Evolutionary conservation across 257 asterid species (phyloP).

Genomic region (Solanum chilense): DNA sequence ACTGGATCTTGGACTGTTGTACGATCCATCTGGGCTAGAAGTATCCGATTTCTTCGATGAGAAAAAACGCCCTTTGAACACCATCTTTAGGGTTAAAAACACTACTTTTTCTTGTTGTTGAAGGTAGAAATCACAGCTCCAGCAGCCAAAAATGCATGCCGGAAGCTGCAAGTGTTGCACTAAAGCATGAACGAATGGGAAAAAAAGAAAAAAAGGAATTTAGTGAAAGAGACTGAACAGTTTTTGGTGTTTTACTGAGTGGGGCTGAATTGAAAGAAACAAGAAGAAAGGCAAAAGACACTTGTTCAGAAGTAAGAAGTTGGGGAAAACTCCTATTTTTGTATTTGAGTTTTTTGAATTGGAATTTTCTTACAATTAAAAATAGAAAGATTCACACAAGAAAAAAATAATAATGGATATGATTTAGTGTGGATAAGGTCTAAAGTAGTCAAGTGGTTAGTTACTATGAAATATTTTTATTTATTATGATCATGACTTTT

Average conservation of each 20-base stretch:
- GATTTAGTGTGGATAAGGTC: not conserved
- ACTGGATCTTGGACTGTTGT: constrained; percentile 68
- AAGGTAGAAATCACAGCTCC: not conserved
- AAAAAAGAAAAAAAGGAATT: not conserved
- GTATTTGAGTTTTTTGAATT: not conserved
- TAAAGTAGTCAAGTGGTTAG: not conserved
- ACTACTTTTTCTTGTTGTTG: not conserved
- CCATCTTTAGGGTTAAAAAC: constrained; percentile 36
- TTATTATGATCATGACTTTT: not conserved
- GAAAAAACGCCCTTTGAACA: constrained; percentile 82
- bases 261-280: not conserved
- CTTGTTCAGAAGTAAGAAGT: not conserved
- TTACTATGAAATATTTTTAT: not conserved
- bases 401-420: not conserved
- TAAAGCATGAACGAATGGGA: not conserved
- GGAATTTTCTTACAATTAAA: not conserved
- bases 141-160: constrained; percentile 12
- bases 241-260: not conserved
- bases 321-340: not conserved
- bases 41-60: constrained; percentile 83
- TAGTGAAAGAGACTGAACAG: not conserved
- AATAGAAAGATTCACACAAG: not conserved
- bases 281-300: not conserved
- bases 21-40: constrained; percentile 90
- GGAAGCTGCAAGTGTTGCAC: constrained; percentile 11